These are phyloP conservation scores for Tricholoma furcatifolium DNA, from an alignment of 768 basidiomycete genomes.

Conservation along the genomic window DNA sequence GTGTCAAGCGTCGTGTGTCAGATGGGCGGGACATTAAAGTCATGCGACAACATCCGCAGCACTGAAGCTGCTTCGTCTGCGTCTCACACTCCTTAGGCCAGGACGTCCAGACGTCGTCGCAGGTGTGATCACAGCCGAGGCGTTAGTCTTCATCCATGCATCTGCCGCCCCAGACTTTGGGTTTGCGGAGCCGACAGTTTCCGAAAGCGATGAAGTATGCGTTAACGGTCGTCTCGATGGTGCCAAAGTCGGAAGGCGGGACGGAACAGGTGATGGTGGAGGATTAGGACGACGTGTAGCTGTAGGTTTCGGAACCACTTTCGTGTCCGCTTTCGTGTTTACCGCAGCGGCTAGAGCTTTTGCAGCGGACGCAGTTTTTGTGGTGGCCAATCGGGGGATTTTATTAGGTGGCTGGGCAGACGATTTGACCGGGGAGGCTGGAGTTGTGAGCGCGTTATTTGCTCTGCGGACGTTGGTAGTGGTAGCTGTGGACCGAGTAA, in stretches of 20 bases:
- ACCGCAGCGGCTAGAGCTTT: conserved; percentile 38
- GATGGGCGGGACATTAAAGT: conserved; percentile 6
- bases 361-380: conserved; percentile 49
- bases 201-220: conserved; percentile 46
- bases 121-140: conserved; percentile 67
- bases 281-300: conserved; percentile 33
- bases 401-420: conserved; percentile 59
- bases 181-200: conserved; percentile 42
- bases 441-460: conserved; percentile 33
- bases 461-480: conserved; percentile 55
- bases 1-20: not conserved
- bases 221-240: conserved; percentile 49
- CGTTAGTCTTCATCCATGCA: conserved; percentile 79
- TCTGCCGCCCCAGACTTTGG: conserved; percentile 42
- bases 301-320: conserved; percentile 18
- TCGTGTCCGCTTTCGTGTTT: conserved; percentile 27
- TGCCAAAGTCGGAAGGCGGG: conserved; percentile 72
- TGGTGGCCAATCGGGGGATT: conserved; percentile 63
- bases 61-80: conserved; percentile 86
- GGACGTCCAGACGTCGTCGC: conserved; percentile 74
- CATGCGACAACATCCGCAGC: conserved; percentile 82
- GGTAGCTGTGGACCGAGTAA: conserved; percentile 69
- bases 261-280: conserved; percentile 69
- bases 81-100: conserved; percentile 67
- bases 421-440: conserved; percentile 43